Evolutionary conservation across 371 early-diverging fungal genomes (phyloP), one percentile per base, ranked within the genome.

Genomic region (Actinomucor elegans): DNA sequence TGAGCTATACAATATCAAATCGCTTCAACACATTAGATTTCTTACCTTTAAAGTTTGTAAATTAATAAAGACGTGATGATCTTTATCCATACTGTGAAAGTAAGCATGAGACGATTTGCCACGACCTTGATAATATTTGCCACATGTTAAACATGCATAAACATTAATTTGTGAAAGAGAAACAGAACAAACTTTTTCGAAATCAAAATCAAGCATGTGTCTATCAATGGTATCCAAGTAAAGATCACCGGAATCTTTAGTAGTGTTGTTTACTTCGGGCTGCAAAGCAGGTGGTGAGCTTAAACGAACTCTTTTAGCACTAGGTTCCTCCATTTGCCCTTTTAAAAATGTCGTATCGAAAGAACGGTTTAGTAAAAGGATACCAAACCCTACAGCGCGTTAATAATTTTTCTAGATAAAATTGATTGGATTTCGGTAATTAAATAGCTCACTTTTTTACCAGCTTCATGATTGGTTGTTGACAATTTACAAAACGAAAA

Each of bases 41-140:
- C 31, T 18, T 64, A 89, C 93, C 68, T 88, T 91, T 29, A 92
- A 76, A 0, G 94, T 90, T n/a, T 84, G 70, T 47, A 98, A 66
- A 62, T 99, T 94, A 59, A 98, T 91, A 69, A 92, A 98, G 3
- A 99, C 96, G 66, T 97, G 96, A 61, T 99, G 99, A 69, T 93
- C 89, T 58, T 94, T 93, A 57, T 95, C 85, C 52, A 99, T 81
- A 66, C 93, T 89, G 70, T 99, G 99, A 55, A 91, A 91, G 65
- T 96, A 97, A 2, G 99, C 98, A 61, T 96, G 95, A 1, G 97
- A 91, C 4, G 89, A 69, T 49, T 83, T 84, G 17, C 97, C 96
- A 21, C 97, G 84, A 3, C 99, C 97, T 84, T 97, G 97, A 64
- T 86, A 96, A 64, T 95, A 99, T 67, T 94, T 95, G 40, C 98